Evolutionary conservation across 208 protist genomes (phyloP).

Genomic region (Acanthamoeba sp.): DNA sequence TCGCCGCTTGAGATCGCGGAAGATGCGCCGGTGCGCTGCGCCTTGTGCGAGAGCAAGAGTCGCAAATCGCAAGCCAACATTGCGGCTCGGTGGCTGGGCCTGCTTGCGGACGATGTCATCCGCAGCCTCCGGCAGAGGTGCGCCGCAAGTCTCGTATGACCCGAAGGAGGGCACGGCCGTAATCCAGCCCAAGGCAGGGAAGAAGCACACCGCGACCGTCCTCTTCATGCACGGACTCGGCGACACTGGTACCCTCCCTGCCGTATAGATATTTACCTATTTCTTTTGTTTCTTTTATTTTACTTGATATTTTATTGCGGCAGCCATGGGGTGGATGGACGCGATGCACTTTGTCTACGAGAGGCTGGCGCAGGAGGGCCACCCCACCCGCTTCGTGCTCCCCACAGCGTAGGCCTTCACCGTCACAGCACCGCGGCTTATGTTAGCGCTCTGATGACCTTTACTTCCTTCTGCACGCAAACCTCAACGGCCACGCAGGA

Average conservation of each 20-base stretch:
- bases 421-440: neutral
- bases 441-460: too few species aligned
- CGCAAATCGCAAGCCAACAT: neutral
- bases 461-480: too few species aligned
- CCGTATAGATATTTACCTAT: neutral
- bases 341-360: neutral
- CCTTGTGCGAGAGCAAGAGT: too few species aligned
- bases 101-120: neutral
- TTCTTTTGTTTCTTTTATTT: neutral
- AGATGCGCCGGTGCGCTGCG: too few species aligned
- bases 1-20: too few species aligned
- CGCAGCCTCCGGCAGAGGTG: neutral
- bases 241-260: conserved; percentile 86
- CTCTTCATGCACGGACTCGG: conserved; percentile 94
- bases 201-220: conserved; percentile 84
- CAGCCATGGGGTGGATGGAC: conserved; percentile 89
- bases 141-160: neutral
- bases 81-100: neutral
- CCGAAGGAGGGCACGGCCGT: neutral
- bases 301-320: neutral
- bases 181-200: neutral
- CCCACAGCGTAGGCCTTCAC: neutral
- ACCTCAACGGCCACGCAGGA: neutral
- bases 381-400: neutral
- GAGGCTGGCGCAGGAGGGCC: neutral